phyloP scores from a whole-genome alignment of 2,329 filamentous ascomycete genomes.

The Epichloe brachyelytri region DNA sequence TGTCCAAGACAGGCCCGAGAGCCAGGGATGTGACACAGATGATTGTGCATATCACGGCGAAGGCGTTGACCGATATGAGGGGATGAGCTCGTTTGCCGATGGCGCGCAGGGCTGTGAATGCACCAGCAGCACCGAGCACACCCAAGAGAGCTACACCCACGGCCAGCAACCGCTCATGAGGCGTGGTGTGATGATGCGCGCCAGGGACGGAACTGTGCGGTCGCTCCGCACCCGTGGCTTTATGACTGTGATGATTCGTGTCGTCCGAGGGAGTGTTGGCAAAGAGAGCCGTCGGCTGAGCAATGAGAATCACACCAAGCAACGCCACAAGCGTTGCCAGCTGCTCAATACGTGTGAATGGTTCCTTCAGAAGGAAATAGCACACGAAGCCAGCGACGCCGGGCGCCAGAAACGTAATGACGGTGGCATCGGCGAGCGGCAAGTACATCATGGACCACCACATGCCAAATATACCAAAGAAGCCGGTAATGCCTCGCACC shows the following conservation, averaged over 20 bases:
- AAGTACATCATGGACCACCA: constrained; percentile 59
- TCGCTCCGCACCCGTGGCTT: neutral
- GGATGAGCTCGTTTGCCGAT: constrained; percentile 72
- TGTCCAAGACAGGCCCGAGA: constrained; percentile 30
- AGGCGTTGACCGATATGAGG: constrained; percentile 78
- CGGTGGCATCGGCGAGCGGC: constrained; percentile 74
- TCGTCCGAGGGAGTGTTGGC: constrained; percentile 7
- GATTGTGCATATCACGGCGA: constrained; percentile 55
- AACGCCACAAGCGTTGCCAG: constrained; percentile 64
- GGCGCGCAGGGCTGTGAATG: constrained; percentile 63
- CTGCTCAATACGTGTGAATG: constrained; percentile 66
- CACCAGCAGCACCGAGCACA: constrained; percentile 61
- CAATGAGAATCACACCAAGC: constrained; percentile 71
- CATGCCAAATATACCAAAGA: constrained; percentile 68
- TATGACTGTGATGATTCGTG: neutral
- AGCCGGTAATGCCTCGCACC: constrained; percentile 55
- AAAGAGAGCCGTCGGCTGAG: constrained; percentile 52
- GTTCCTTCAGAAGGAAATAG: constrained; percentile 59
- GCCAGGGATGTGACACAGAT: constrained; percentile 51
- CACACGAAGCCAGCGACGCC: constrained; percentile 70
- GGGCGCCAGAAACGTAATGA: constrained; percentile 77
- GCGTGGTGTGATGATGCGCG: constrained; percentile 31
- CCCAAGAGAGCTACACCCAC: constrained; percentile 62
- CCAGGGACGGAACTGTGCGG: constrained; percentile 12
- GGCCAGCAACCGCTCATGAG: constrained; percentile 54